Percentiles rank a stretch among this genome's conserved stretches.
Conservation (phyloP, 306 rosid species). For the Fragaria vesca region DNA sequence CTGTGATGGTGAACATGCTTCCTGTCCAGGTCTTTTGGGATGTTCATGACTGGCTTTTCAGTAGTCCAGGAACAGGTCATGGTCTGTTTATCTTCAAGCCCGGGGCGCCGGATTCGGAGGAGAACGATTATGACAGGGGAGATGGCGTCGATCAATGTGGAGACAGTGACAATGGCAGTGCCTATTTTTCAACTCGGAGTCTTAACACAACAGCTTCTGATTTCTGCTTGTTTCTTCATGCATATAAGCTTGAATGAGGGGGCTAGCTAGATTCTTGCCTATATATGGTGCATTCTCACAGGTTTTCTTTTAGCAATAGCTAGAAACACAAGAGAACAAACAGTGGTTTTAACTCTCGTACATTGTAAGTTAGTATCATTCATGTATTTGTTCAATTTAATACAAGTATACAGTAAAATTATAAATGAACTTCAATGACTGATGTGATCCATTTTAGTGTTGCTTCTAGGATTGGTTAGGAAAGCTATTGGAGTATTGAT, state of each 20-base stretch:
- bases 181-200: conserved; percentile 54
- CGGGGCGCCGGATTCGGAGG: conserved; percentile 54
- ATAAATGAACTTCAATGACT: background rate
- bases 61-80: conserved; percentile 51
- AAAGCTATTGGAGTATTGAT: background rate
- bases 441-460: background rate
- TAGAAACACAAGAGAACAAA: background rate
- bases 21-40: conserved; percentile 84
- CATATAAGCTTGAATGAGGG: conserved; percentile 61
- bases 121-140: conserved; percentile 48
- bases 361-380: background rate
- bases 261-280: background rate
- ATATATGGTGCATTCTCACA: background rate
- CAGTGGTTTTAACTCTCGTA: background rate
- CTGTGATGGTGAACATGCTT: conserved; percentile 51
- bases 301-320: conserved; percentile 7
- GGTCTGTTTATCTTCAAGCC: conserved; percentile 85
- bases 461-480: background rate
- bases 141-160: conserved; percentile 38
- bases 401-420: background rate
- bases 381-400: background rate
- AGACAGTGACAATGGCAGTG: conserved; percentile 63
- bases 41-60: conserved; percentile 83
- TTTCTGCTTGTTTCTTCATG: conserved; percentile 60
- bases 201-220: conserved; percentile 31